Conservation (phyloP, 1,284 basidiomycete species). For the Singerocomus inundabilis region DNA sequence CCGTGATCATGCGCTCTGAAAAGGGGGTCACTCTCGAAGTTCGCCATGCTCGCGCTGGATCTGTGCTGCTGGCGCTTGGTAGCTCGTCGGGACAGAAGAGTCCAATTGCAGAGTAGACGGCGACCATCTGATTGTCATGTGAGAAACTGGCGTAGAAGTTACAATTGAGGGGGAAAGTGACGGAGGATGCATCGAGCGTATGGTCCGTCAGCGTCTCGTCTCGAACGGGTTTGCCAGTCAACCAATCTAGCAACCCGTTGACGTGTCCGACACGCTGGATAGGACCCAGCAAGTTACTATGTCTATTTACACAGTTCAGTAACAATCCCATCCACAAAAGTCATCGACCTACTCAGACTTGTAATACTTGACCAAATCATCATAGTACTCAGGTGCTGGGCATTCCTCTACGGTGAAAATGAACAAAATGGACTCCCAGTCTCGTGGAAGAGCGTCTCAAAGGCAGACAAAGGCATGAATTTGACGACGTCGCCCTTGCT, state of each 20-base stretch:
- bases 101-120: too few relatives aligned
- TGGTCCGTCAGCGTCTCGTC: constrained; percentile 78
- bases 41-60: too few relatives aligned
- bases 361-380: constrained; percentile 79
- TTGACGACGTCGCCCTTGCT: constrained; percentile 53
- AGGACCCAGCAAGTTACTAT: constrained; percentile 64
- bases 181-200: constrained; percentile 66
- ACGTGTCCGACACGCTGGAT: constrained; percentile 82
- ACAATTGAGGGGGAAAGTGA: constrained; percentile 72
- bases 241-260: constrained; percentile 82
- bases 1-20: too few relatives aligned
- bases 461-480: constrained; percentile 76
- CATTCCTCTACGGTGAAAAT: too few relatives aligned
- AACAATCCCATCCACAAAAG: neutral
- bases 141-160: too few relatives aligned
- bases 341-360: constrained; percentile 51
- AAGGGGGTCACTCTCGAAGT: too few relatives aligned
- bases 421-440: constrained; percentile 68
- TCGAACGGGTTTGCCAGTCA: constrained; percentile 58
- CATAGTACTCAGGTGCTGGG: too few relatives aligned
- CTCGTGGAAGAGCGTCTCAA: constrained; percentile 65
- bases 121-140: too few relatives aligned
- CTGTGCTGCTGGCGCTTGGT: too few relatives aligned
- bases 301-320: constrained; percentile 38
- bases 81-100: too few relatives aligned